phyloP scores from a whole-genome alignment of 73 alveolate species.

The Breviolum minutum region DNA sequence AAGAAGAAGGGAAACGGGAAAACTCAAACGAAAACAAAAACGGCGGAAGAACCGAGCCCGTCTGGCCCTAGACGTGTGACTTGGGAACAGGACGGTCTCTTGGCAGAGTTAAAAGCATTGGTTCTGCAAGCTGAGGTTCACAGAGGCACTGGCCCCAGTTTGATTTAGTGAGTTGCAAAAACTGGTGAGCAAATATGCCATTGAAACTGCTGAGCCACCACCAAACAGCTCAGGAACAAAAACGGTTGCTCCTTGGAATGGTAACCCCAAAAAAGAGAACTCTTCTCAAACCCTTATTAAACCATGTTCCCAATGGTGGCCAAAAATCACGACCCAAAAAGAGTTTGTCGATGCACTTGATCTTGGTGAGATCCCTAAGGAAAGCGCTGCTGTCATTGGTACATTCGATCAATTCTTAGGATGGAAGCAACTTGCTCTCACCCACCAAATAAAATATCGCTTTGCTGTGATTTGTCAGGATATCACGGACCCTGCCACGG shows the following conservation, averaged over 20 bases:
- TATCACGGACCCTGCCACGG: not conserved
- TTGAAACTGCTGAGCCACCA: too few relatives aligned
- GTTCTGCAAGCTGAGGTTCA: not conserved
- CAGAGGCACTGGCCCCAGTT: not conserved
- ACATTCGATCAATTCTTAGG: not conserved
- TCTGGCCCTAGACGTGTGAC: not conserved
- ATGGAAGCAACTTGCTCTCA: not conserved
- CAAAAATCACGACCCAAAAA: too few relatives aligned
- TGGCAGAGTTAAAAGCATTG: not conserved
- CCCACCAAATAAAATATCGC: not conserved
- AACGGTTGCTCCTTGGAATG: not conserved
- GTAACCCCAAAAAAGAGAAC: not conserved
- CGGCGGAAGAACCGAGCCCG: too few relatives aligned
- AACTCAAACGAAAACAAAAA: too few relatives aligned
- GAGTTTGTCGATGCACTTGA: too few relatives aligned
- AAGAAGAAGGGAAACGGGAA: too few relatives aligned
- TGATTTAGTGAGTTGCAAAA: too few relatives aligned
- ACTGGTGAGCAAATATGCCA: not conserved
- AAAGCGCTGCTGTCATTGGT: too few relatives aligned
- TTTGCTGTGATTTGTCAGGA: not conserved
- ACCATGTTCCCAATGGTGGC: not conserved
- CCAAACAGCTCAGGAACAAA: not conserved
- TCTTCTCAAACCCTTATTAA: not conserved
- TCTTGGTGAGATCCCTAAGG: too few relatives aligned
- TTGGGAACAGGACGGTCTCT: not conserved